phyloP scores from a whole-genome alignment of 768 basidiomycete species.

The Coprinopsis sp. region DNA sequence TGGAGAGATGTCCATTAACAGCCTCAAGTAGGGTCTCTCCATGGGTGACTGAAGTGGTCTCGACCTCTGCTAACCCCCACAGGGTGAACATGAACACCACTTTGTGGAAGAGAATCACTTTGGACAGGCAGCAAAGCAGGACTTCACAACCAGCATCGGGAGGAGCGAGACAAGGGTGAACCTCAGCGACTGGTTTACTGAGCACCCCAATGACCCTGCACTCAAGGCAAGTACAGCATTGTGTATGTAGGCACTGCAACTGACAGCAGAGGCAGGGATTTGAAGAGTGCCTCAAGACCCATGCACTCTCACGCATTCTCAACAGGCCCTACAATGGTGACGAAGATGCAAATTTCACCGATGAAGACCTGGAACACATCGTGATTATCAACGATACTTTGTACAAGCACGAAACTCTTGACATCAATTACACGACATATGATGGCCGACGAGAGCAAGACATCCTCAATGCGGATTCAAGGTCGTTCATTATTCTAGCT shows the following conservation, averaged over 20 bases:
- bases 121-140: too few relatives aligned
- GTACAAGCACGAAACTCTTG: conserved; percentile 25
- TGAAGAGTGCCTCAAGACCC: conserved; percentile 22
- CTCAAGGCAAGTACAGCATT: conserved; percentile 18
- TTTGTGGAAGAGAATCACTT: too few relatives aligned
- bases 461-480: conserved; percentile 27
- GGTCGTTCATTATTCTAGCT: conserved; percentile 29
- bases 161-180: too few relatives aligned
- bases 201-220: conserved; percentile 22
- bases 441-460: conserved; percentile 37
- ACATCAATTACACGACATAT: conserved; percentile 39
- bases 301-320: conserved; percentile 24
- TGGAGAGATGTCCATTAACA: too few relatives aligned
- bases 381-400: conserved; percentile 16
- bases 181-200: conserved; percentile 12
- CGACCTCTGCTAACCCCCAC: too few relatives aligned
- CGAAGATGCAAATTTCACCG: conserved; percentile 19
- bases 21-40: too few relatives aligned
- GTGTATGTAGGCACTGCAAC: neutral
- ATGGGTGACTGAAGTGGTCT: too few relatives aligned
- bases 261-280: conserved; percentile 19
- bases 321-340: conserved; percentile 19
- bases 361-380: conserved; percentile 11
- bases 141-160: too few relatives aligned
- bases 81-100: too few relatives aligned